Conservation (phyloP, 768 basidiomycete species). For the Termitomyces sp. region DNA sequence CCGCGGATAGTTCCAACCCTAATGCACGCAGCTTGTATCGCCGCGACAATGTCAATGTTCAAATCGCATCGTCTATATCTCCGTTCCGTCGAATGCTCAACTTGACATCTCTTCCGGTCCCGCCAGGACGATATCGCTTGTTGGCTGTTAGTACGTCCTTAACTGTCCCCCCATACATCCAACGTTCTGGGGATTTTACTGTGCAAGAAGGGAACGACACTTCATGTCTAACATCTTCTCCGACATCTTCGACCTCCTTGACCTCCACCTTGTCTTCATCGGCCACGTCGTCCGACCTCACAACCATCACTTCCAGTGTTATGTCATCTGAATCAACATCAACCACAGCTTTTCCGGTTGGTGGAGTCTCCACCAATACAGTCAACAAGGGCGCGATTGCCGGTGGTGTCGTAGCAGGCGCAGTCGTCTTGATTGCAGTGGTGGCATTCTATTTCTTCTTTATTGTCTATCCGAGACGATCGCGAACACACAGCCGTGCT, state of each 20-base stretch:
- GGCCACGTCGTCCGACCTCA: constrained; percentile 14
- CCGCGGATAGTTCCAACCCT: neutral
- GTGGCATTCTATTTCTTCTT: constrained; percentile 31
- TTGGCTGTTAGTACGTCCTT: constrained; percentile 14
- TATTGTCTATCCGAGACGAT: constrained; percentile 6
- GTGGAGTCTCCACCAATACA: constrained; percentile 22
- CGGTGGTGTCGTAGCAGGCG: constrained; percentile 50
- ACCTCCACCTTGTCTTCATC: constrained; percentile 14
- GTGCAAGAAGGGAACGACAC: constrained; percentile 28
- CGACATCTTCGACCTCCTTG: constrained; percentile 6
- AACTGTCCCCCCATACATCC: too few relatives aligned
- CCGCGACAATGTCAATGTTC: constrained; percentile 18
- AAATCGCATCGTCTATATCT: constrained; percentile 27
- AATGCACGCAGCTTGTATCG: constrained; percentile 8
- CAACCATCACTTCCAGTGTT: constrained; percentile 16
- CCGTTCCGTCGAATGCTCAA: constrained; percentile 26
- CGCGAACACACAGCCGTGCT: neutral
- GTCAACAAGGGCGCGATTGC: constrained; percentile 43
- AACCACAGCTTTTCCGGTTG: constrained; percentile 15
- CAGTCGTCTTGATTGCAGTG: constrained; percentile 31
- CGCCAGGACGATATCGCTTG: constrained; percentile 48
- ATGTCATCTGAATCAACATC: constrained; percentile 13
- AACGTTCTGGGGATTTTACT: constrained; percentile 25
- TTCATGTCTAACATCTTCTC: constrained; percentile 29
- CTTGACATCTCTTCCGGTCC: constrained; percentile 46